Evolutionary conservation across 441 rosid genomes (phyloP).

Genomic region (Populus hybrid): DNA sequence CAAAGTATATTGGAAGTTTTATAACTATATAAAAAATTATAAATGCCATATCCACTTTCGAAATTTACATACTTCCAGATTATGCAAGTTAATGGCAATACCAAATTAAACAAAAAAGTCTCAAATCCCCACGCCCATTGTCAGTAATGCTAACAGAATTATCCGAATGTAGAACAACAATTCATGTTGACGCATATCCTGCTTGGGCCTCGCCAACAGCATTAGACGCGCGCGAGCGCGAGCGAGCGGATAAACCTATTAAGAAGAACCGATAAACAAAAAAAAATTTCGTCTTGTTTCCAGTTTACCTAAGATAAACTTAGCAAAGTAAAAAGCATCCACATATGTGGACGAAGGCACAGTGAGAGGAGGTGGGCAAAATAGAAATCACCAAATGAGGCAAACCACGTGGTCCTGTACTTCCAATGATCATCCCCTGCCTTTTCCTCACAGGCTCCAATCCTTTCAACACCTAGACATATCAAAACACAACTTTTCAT

Average conservation of each 20-base stretch:
- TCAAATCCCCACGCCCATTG: conserved; percentile 96
- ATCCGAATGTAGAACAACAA: conserved; percentile 63
- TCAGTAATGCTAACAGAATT: conserved; percentile 84
- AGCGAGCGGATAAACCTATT: conserved; percentile 86
- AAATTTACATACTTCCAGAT: neutral
- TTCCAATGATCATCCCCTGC: conserved; percentile 98
- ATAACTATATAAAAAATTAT: neutral
- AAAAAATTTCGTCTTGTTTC: neutral
- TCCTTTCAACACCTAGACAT: conserved; percentile 81
- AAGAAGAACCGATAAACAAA: conserved; percentile 19
- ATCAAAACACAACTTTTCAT: neutral
- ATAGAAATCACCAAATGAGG: conserved; percentile 77
- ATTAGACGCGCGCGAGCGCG: conserved; percentile 92
- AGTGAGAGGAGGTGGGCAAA: neutral
- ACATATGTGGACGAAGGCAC: no score
- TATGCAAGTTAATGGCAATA: neutral
- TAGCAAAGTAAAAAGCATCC: conserved; percentile 2
- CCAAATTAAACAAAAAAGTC: neutral
- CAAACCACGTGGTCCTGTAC: conserved; percentile 97
- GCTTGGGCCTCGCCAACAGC: conserved; percentile 98
- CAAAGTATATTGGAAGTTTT: neutral
- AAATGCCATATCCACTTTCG: neutral
- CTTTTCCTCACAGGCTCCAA: conserved; percentile 96
- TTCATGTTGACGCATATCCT: conserved; percentile 76
- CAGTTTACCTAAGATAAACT: neutral